Percentiles rank a stretch among this genome's conserved stretches.
phyloP scores from a whole-genome alignment of 176 grass and related monocot species.

The Oryza punctata region DNA sequence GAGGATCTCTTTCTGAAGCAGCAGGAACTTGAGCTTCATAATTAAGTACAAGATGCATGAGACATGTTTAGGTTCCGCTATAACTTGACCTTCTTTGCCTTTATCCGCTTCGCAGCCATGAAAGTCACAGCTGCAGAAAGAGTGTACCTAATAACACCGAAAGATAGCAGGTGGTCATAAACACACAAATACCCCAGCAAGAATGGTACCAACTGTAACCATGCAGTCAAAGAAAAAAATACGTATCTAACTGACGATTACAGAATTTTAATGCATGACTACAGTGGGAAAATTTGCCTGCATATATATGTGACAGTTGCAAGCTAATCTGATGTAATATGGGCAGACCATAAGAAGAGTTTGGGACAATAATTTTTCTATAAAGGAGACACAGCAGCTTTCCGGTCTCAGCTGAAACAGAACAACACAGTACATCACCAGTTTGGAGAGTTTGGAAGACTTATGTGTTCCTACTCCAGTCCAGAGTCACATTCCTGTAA shows the following conservation, averaged over 20 bases:
- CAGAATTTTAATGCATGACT: not conserved
- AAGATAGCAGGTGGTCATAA: slow-evolving; percentile 19
- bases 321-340: slow-evolving; percentile 5
- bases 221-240: not conserved
- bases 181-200: not conserved
- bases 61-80: slow-evolving; percentile 33
- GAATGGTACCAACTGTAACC: not conserved
- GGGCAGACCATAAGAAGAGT: not conserved
- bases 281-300: not conserved
- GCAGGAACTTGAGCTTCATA: slow-evolving; percentile 6
- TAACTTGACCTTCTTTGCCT: slow-evolving; percentile 60
- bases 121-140: slow-evolving; percentile 91
- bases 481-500: not conserved
- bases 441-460: not conserved
- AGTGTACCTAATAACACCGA: slow-evolving; percentile 72
- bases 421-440: not conserved
- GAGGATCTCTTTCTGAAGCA: not conserved
- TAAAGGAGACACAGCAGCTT: not conserved
- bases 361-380: not conserved
- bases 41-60: not conserved
- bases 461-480: not conserved
- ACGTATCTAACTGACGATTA: not conserved
- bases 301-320: not conserved
- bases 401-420: not conserved
- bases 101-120: slow-evolving; percentile 80